phyloP scores from a whole-genome alignment of 1,284 basidiomycete species.

The Ustilago bromivora region DNA sequence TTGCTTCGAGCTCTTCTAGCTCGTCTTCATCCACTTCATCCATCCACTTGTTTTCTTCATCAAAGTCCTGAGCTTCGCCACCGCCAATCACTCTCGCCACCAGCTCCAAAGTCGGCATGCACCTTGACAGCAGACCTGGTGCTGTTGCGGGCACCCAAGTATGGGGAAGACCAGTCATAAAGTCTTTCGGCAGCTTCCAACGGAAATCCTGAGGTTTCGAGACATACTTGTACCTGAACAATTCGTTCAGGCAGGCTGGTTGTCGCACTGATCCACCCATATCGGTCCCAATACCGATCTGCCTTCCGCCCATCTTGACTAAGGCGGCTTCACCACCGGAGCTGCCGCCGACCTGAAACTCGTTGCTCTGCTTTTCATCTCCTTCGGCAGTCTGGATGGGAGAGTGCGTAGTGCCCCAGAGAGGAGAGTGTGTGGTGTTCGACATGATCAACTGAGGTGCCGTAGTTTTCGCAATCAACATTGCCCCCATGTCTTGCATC shows the following conservation, averaged over 20 bases:
- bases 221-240: constrained; percentile 31
- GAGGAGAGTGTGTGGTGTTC: constrained; percentile 40
- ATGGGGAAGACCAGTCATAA: constrained; percentile 41
- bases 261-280: constrained; percentile 61
- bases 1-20: neutral
- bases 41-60: neutral
- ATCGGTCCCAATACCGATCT: constrained; percentile 53
- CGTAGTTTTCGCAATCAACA: constrained; percentile 57
- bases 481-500: constrained; percentile 26
- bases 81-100: neutral
- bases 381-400: neutral
- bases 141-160: constrained; percentile 43
- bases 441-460: constrained; percentile 54
- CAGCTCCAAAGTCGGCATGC: constrained; percentile 12
- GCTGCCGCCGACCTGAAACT: constrained; percentile 56
- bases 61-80: constrained; percentile 4
- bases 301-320: constrained; percentile 42
- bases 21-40: constrained; percentile 2
- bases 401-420: constrained; percentile 32
- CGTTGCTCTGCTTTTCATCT: neutral
- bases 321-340: constrained; percentile 55
- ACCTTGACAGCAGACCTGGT: constrained; percentile 21
- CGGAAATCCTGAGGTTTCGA: constrained; percentile 11
- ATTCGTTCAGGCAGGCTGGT: constrained; percentile 42
- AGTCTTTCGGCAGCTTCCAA: constrained; percentile 34